phyloP scores from a whole-genome alignment of 116 monocot genomes.

The Cymodocea nodosa region DNA sequence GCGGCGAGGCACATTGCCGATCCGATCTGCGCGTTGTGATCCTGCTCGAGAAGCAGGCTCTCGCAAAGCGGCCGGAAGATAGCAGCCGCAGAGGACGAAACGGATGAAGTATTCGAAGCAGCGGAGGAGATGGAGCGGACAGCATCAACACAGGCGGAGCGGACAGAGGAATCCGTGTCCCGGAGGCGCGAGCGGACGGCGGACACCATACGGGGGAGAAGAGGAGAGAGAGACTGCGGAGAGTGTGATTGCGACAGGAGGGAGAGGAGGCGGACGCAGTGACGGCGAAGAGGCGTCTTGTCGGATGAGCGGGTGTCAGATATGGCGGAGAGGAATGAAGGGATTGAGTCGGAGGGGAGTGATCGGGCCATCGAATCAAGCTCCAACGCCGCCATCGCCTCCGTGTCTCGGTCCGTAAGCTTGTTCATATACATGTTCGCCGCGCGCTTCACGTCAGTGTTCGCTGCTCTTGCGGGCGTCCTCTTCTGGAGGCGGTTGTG shows the following conservation, averaged over 20 bases:
- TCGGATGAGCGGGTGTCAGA: conserved; percentile 58
- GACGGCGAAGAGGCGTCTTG: conserved; percentile 72
- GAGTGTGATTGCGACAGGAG: conserved; percentile 35
- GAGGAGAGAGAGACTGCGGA: conserved; percentile 23
- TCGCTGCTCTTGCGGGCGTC: too few species aligned
- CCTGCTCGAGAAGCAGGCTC: conserved; percentile 77
- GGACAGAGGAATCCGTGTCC: conserved; percentile 82
- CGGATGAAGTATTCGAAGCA: conserved; percentile 3
- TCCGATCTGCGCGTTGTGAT: conserved; percentile 51
- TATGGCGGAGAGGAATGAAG: conserved; percentile 67
- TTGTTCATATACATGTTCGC: conserved; percentile 57
- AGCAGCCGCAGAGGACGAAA: conserved; percentile 4
- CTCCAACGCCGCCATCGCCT: conserved; percentile 65
- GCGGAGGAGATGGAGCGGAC: conserved; percentile 46
- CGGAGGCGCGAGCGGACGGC: conserved; percentile 76
- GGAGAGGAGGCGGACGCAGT: conserved; percentile 63
- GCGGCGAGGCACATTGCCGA: conserved; percentile 61
- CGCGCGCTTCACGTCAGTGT: conserved; percentile 30
- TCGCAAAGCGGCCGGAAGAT: conserved; percentile 51
- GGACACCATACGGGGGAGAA: conserved; percentile 66
- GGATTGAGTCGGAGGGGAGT: conserved; percentile 39
- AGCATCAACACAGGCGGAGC: conserved; percentile 64
- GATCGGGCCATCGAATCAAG: conserved; percentile 64
- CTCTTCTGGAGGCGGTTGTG: too few species aligned
- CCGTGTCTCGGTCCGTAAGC: conserved; percentile 90